Percentiles rank a stretch among this genome's conserved stretches.
Evolutionary conservation across 1,284 basidiomycete genomes (phyloP).

Genomic region (Fomes fomentarius): DNA sequence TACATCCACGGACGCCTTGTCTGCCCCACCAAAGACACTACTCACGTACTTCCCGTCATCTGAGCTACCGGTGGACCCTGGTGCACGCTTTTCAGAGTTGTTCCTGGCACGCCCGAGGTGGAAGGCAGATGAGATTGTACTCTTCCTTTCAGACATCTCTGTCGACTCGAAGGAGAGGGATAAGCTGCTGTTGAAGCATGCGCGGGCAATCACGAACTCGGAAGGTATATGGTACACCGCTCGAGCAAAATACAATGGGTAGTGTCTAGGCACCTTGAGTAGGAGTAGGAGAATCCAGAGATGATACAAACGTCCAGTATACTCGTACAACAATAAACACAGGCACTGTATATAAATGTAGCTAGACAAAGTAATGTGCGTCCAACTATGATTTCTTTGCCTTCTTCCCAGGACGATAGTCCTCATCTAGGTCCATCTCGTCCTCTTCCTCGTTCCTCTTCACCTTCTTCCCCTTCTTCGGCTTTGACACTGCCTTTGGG

Average conservation of each 20-base stretch:
- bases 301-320: background rate
- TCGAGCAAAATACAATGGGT: slow-evolving; percentile 41
- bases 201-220: slow-evolving; percentile 72
- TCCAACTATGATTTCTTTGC: no score
- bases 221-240: slow-evolving; percentile 75
- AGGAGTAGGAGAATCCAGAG: no score
- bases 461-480: slow-evolving; percentile 16
- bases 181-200: slow-evolving; percentile 84
- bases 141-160: slow-evolving; percentile 81
- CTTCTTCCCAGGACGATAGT: slow-evolving; percentile 9
- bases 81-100: slow-evolving; percentile 80
- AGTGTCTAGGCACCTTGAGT: no score
- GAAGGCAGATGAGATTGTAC: slow-evolving; percentile 78
- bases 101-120: slow-evolving; percentile 80
- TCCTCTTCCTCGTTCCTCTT: slow-evolving; percentile 22
- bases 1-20: slow-evolving; percentile 34
- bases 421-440: slow-evolving; percentile 12
- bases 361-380: no score
- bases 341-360: background rate
- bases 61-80: slow-evolving; percentile 71
- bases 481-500: slow-evolving; percentile 5
- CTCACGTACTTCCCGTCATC: slow-evolving; percentile 78
- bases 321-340: background rate
- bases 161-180: slow-evolving; percentile 86
- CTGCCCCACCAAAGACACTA: slow-evolving; percentile 27